Evolutionary conservation across 352 stramenopile genomes (phyloP).

Genomic region (Globisporangium recalcitrans): DNA sequence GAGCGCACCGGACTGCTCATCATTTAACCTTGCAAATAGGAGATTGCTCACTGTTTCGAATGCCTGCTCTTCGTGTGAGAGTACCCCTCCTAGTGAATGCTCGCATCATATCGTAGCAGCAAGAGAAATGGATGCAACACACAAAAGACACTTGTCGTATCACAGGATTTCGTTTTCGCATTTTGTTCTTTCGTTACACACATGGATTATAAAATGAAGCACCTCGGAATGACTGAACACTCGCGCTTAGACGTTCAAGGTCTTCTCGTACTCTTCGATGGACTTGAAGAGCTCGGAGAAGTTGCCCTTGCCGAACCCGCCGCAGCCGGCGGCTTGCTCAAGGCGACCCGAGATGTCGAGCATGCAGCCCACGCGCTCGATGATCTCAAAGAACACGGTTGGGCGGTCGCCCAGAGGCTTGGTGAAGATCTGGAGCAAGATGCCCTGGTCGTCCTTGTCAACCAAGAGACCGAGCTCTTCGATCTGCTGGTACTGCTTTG

Average conservation of each 20-base stretch:
- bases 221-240: neutral
- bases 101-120: neutral
- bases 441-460: conserved; percentile 93
- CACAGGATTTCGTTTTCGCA: conserved; percentile 1
- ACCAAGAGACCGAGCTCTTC: conserved; percentile 91
- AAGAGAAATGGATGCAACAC: neutral
- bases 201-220: neutral
- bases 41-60: neutral
- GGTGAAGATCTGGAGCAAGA: conserved; percentile 92
- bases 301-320: conserved; percentile 91
- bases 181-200: conserved; percentile 5
- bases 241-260: conserved; percentile 57
- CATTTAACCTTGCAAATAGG: conserved; percentile 28
- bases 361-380: conserved; percentile 90
- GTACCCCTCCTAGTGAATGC: no score
- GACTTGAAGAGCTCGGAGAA: conserved; percentile 91
- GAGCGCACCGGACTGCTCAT: conserved; percentile 66
- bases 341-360: conserved; percentile 55
- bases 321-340: conserved; percentile 74
- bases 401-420: conserved; percentile 82
- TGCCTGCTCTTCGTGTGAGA: neutral
- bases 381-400: conserved; percentile 91
- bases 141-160: neutral
- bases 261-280: conserved; percentile 89
- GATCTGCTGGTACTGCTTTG: conserved; percentile 88